Evolutionary conservation across 306 rosid species (phyloP), one percentile per base, ranked within the genome.

Genomic region (Quercus variabilis): DNA sequence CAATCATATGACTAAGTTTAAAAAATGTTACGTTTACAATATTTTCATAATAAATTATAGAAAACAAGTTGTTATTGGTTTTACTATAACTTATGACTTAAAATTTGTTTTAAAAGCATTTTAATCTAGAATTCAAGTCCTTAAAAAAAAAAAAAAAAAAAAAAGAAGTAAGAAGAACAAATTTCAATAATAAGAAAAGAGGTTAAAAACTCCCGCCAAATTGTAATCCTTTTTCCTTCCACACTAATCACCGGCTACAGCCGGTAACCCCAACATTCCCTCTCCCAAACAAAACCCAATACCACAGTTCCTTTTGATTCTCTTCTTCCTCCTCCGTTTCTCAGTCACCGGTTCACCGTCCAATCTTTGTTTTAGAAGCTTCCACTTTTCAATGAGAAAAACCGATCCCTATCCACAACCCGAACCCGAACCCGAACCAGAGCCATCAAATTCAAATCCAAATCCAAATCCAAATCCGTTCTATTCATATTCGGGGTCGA

Each of bases 401-500:
- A 46, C 20, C 60, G n/a, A 60, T 67, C 33, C 15, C 12, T 76
- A 9, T 26, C 26, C 28, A 20, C 46, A 8, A 38, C 46, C 11
- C 46, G 11, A 38, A 38, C 46, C 46, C 11, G 41, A 31, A 4
- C 6, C 33, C 5, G 71, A 67, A 11, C 26, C 55, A 4, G 9
- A 33, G 9, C 46, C 17, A 11, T 49, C 54, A 49, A 49, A 49
- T 49, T 4, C 54, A 46, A 46, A 46, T 10, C 13, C 51, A 46
- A 2, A 46, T n/a, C n/a, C 54, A 46, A 46, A 46, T 49, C 15
- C 54, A 49, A 49, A 49, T 38, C 46, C 11, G 3, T 38, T 38
- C 1, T 28, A 30, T 18, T 14, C 69, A 86, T 85, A 18, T 87
- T 84, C 57, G 87, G 79, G 80, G 82, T 87, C 71, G 86, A 87